A percentile compares a stretch with the other conserved stretches of the same genome.
These are phyloP conservation scores for Ophiostoma angusticollis DNA, from an alignment of 2,329 filamentous ascomycete species.

Conservation along the genomic window DNA sequence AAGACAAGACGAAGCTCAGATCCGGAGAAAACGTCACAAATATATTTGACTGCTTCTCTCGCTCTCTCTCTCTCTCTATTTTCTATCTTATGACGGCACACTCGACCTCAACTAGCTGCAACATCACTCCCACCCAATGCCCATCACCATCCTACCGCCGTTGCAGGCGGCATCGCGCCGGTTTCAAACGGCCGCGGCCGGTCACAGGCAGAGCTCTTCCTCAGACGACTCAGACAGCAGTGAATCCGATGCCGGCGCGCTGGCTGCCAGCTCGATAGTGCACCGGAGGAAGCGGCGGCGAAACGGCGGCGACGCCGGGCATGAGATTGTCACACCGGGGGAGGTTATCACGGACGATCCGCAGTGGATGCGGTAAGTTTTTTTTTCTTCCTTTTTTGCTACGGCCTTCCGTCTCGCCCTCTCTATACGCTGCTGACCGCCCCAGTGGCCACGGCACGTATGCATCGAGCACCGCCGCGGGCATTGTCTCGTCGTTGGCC, in stretches of 20 bases:
- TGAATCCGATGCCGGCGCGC: constrained; percentile 29
- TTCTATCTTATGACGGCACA: too few species aligned
- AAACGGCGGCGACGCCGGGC: constrained; percentile 16
- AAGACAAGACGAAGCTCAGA: too few species aligned
- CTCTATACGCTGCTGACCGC: background rate
- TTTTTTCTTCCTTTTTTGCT: background rate
- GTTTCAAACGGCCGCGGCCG: background rate
- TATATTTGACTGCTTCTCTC: too few species aligned
- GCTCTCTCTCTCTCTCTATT: too few species aligned
- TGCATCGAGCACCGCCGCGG: constrained; percentile 35
- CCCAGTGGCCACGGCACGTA: constrained; percentile 85
- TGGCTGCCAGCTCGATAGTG: too few species aligned
- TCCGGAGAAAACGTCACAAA: too few species aligned
- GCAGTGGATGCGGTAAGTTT: constrained; percentile 78
- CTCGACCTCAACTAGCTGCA: too few species aligned
- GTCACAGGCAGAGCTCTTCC: constrained; percentile 5
- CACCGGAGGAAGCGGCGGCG: background rate
- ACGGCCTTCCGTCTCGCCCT: background rate
- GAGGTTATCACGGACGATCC: constrained; percentile 78
- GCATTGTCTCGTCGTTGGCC: constrained; percentile 80
- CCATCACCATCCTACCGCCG: constrained; percentile 35
- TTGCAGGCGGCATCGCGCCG: constrained; percentile 20
- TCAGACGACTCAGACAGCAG: constrained; percentile 20
- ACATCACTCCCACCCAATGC: constrained; percentile 28
- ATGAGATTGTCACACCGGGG: constrained; percentile 71